These are phyloP conservation scores for Vishniacozyma victoriae DNA, from an alignment of 768 basidiomycete species.

Conservation along the genomic window DNA sequence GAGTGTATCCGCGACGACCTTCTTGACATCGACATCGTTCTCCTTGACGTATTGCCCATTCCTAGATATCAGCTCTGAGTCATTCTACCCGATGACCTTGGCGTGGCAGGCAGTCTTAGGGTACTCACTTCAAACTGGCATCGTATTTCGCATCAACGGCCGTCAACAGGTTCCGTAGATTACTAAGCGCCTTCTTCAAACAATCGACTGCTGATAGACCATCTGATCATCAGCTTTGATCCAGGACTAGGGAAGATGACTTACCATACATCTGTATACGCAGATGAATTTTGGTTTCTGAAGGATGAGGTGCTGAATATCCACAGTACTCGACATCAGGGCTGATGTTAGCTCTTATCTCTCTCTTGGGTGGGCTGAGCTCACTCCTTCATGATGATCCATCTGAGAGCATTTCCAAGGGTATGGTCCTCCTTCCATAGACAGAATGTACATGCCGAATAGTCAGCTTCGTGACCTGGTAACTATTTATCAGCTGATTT, in stretches of 20 bases:
- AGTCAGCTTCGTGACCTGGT: slow-evolving; percentile 70
- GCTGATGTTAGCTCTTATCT: slow-evolving; percentile 51
- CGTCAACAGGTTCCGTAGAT: slow-evolving; percentile 70
- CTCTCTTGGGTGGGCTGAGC: slow-evolving; percentile 30
- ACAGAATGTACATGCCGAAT: slow-evolving; percentile 85
- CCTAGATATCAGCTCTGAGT: slow-evolving; percentile 13
- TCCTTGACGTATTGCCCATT: slow-evolving; percentile 32
- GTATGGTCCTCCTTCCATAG: slow-evolving; percentile 93
- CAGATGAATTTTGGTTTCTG: slow-evolving; percentile 89
- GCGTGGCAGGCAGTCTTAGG: not conserved
- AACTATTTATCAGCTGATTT: slow-evolving; percentile 58
- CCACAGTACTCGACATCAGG: slow-evolving; percentile 98
- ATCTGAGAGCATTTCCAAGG: slow-evolving; percentile 85
- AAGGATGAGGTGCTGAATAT: slow-evolving; percentile 93
- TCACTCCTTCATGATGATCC: slow-evolving; percentile 99
- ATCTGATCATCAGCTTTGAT: slow-evolving; percentile 53
- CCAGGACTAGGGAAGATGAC: slow-evolving; percentile 41
- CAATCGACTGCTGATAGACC: slow-evolving; percentile 77
- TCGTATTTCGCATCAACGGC: slow-evolving; percentile 66
- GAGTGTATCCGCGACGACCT: slow-evolving; percentile 28
- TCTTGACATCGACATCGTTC: slow-evolving; percentile 39
- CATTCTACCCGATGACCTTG: not conserved
- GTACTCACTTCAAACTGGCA: slow-evolving; percentile 53
- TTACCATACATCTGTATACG: slow-evolving; percentile 99
- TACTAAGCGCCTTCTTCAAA: slow-evolving; percentile 65